Conservation (phyloP, 108 stramenopile species). For the Cylindrotheca closterium region DNA sequence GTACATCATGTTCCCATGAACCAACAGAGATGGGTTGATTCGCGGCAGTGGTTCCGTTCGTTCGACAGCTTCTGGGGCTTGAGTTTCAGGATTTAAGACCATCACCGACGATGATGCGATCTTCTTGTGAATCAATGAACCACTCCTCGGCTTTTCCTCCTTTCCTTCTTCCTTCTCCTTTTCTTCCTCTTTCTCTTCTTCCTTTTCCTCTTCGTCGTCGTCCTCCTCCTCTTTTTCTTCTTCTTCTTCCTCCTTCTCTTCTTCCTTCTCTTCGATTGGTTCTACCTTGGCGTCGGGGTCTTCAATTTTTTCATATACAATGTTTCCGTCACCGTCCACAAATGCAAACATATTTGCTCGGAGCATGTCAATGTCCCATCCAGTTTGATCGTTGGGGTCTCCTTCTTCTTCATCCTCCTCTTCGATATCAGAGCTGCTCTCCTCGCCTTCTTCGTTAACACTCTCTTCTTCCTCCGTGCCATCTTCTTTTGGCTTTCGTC, state of each 20-base stretch:
- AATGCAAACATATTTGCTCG: constrained; percentile 89
- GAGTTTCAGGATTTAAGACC: constrained; percentile 55
- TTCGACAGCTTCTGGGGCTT: constrained; percentile 60
- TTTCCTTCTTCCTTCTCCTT: constrained; percentile 36
- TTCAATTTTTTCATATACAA: constrained; percentile 83
- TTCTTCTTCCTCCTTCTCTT: constrained; percentile 19
- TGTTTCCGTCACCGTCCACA: constrained; percentile 86
- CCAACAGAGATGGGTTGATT: constrained; percentile 60
- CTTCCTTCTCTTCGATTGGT: constrained; percentile 19
- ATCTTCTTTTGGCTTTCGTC: constrained; percentile 16
- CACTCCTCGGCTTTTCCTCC: constrained; percentile 36
- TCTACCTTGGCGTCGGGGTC: constrained; percentile 27
- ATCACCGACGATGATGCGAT: constrained; percentile 62
- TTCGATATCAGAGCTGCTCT: constrained; percentile 16
- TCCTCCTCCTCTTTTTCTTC: constrained; percentile 14
- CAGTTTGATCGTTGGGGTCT: constrained; percentile 45
- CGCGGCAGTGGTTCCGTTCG: constrained; percentile 79
- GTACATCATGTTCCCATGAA: constrained; percentile 60
- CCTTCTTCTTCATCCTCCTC: constrained; percentile 40
- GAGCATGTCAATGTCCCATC: constrained; percentile 82
- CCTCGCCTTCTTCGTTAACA: constrained; percentile 19
- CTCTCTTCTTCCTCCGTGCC: constrained; percentile 24
- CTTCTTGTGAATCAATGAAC: neutral
- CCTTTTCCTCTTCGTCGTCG: constrained; percentile 27
- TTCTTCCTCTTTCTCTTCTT: constrained; percentile 32